A percentile compares a stretch with the other conserved stretches of the same genome.
Conservation (phyloP, 73 alveolate genomes). For the Durusdinium trenchii region DNA sequence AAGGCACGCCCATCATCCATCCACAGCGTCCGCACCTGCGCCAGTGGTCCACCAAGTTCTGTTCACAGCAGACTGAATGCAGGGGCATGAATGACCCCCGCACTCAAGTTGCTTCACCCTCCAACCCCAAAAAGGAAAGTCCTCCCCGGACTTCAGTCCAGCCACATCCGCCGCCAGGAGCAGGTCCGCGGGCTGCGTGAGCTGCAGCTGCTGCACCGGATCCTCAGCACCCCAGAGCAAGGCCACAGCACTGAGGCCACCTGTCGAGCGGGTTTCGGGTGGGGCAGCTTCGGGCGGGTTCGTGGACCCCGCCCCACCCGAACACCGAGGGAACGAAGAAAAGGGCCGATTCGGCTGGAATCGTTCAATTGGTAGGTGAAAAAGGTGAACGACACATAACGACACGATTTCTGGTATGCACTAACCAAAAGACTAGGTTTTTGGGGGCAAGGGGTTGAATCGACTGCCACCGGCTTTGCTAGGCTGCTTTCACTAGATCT, state of each 20-base stretch:
- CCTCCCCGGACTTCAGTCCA: not conserved
- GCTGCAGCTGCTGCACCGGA: conserved; percentile 44
- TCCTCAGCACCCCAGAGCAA: conserved; percentile 83
- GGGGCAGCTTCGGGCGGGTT: too few relatives aligned
- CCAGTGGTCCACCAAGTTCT: not conserved
- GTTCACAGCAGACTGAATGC: too few relatives aligned
- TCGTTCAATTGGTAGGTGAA: not conserved
- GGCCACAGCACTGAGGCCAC: conserved; percentile 57
- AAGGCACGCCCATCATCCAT: not conserved
- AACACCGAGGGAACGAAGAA: too few relatives aligned
- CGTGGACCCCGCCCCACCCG: too few relatives aligned
- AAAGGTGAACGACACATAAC: not conserved
- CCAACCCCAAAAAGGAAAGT: not conserved
- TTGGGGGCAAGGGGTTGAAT: too few relatives aligned
- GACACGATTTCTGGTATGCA: not conserved
- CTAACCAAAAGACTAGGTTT: too few relatives aligned
- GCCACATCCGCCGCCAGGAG: conserved; percentile 75
- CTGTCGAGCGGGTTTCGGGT: not conserved
- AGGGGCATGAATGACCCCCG: too few relatives aligned
- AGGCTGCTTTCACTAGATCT: too few relatives aligned
- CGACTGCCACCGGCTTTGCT: too few relatives aligned
- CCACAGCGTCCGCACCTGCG: not conserved
- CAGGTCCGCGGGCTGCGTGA: conserved; percentile 4
- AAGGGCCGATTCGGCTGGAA: not conserved
- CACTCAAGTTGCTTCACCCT: too few relatives aligned